Percentiles rank a stretch among this genome's conserved stretches.
Evolutionary conservation across 257 asterid genomes (phyloP).

Genomic region (Solanum paucissectum): DNA sequence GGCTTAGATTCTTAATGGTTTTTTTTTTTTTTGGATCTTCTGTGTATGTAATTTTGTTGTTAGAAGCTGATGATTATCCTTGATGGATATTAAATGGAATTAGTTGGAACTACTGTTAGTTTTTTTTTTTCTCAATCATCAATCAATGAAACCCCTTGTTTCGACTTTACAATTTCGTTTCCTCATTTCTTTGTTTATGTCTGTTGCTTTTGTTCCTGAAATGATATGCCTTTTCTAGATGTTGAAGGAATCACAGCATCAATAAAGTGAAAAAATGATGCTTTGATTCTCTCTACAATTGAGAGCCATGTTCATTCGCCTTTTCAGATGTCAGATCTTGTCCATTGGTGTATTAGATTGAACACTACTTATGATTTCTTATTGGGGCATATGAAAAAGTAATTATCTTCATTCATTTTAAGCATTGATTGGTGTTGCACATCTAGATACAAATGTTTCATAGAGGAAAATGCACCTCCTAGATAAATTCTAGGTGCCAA

Average conservation of each 20-base stretch:
- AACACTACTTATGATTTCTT: neutral
- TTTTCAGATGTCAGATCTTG: neutral
- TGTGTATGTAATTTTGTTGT: neutral
- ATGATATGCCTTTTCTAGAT: neutral
- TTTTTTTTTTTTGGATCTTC: too few relatives aligned
- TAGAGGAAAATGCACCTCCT: neutral
- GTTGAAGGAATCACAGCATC: neutral
- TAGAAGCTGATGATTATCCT: neutral
- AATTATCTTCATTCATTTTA: neutral
- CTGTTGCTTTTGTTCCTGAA: neutral
- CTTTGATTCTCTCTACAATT: neutral
- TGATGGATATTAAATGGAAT: neutral
- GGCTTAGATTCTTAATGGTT: neutral
- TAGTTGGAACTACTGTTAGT: neutral
- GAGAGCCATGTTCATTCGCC: too few relatives aligned
- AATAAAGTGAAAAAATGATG: neutral
- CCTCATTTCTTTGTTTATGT: neutral
- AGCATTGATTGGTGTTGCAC: neutral
- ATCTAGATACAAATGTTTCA: neutral
- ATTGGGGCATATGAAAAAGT: neutral
- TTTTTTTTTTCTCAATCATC: neutral
- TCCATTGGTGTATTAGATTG: neutral
- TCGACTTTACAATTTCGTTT: neutral
- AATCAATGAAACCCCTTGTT: conserved; percentile 2
- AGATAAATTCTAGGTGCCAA: neutral